Percentiles rank a stretch among this genome's conserved stretches.
These are phyloP conservation scores for Bertia moriformis DNA, from an alignment of 2,329 filamentous ascomycete species.

Conservation along the genomic window DNA sequence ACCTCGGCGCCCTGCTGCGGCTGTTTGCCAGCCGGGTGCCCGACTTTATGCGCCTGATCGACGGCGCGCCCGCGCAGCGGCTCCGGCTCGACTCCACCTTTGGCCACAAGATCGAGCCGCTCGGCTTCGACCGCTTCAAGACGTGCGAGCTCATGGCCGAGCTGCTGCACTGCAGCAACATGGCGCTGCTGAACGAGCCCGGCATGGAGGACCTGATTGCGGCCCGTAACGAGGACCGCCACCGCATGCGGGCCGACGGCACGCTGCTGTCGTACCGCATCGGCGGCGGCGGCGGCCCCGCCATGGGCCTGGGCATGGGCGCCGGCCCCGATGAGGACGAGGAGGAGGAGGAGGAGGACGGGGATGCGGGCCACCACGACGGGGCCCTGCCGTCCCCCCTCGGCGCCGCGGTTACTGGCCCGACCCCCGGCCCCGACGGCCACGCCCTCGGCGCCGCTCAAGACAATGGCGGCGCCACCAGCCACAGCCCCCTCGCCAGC, in stretches of 20 bases:
- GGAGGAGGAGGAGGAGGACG: no score
- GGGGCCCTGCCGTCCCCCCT: conserved; percentile 31
- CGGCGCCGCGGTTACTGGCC: conserved; percentile 13
- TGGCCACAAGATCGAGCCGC: conserved; percentile 76
- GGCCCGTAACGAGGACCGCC: conserved; percentile 66
- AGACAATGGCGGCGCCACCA: no score
- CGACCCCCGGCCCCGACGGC: no score
- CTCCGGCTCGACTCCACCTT: conserved; percentile 74
- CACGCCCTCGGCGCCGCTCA: no score
- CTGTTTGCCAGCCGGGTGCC: conserved; percentile 84
- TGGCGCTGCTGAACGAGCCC: conserved; percentile 84
- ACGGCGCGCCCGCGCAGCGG: conserved; percentile 61
- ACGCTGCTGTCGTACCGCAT: conserved; percentile 38
- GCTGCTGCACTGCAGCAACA: conserved; percentile 92
- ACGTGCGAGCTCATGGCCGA: conserved; percentile 98
- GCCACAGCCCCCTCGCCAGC: no score
- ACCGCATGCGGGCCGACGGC: conserved; percentile 64
- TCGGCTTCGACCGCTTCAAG: conserved; percentile 96
- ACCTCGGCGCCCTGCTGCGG: conserved; percentile 76
- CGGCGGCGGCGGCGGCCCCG: no score
- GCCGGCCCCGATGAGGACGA: conserved; percentile 21
- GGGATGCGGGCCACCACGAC: conserved; percentile 49
- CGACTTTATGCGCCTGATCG: conserved; percentile 82
- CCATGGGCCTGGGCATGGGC: no score
- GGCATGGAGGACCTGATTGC: conserved; percentile 80